Percentiles rank a stretch among this genome's conserved stretches.
Evolutionary conservation across 805 yeast genomes (phyloP).

Genomic region (Yamadazyma sp.): DNA sequence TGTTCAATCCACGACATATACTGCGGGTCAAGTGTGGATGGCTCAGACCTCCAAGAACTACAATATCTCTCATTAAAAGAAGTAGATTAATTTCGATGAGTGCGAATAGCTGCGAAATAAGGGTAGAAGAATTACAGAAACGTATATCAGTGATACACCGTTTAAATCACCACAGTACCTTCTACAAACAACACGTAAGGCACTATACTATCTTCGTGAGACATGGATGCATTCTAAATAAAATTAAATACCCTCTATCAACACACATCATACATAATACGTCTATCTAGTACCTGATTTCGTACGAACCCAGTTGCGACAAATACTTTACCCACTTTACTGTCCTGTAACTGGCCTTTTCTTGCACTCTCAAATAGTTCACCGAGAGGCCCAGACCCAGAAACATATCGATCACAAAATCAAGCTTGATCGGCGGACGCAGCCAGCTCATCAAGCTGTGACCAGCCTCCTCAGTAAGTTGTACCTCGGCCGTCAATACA

Average conservation of each 20-base stretch:
- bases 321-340: constrained; percentile 87
- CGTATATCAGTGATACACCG: no score
- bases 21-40: constrained; percentile 75
- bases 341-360: constrained; percentile 58
- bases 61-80: constrained; percentile 68
- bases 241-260: no score
- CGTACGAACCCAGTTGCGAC: constrained; percentile 77
- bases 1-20: constrained; percentile 76
- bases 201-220: no score
- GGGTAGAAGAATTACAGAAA: no score
- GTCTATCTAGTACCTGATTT: constrained; percentile 58
- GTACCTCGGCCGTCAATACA: constrained; percentile 52
- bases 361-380: constrained; percentile 66
- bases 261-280: no score
- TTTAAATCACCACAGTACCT: no score
- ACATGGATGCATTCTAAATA: no score
- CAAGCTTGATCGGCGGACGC: constrained; percentile 72
- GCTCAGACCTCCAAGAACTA: constrained; percentile 87
- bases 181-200: no score
- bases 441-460: constrained; percentile 46
- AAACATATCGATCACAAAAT: constrained; percentile 70
- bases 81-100: no score
- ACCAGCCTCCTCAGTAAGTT: constrained; percentile 31
- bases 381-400: constrained; percentile 77
- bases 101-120: constrained; percentile 1